Evolutionary conservation across 805 yeast genomes (phyloP).

Genomic region (Ogataea parapolymorpha): DNA sequence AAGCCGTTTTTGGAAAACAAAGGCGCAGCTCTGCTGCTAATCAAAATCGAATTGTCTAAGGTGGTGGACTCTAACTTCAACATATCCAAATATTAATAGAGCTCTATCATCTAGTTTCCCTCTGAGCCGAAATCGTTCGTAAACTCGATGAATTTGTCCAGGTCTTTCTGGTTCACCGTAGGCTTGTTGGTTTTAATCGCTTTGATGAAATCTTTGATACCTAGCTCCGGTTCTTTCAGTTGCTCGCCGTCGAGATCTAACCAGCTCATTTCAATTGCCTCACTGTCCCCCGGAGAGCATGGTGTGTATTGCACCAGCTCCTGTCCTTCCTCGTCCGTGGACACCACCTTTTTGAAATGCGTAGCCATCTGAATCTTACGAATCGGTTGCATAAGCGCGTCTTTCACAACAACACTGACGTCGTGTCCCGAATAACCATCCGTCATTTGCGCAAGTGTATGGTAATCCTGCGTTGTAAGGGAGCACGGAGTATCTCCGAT

Average conservation of each 20-base stretch:
- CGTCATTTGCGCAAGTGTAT: conserved; percentile 83
- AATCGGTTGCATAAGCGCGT: conserved; percentile 97
- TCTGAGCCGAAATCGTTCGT: conserved; percentile 97
- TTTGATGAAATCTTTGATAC: conserved; percentile 88
- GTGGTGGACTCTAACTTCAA: conserved; percentile 78
- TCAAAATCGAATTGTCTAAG: conserved; percentile 63
- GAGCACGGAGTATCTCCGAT: conserved; percentile 88
- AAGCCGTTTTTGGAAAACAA: conserved; percentile 62
- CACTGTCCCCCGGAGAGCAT: conserved; percentile 94
- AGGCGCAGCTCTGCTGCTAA: conserved; percentile 62
- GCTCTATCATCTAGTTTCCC: conserved; percentile 54
- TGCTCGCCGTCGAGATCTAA: conserved; percentile 87
- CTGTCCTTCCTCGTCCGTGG: conserved; percentile 37
- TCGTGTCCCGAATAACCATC: conserved; percentile 98
- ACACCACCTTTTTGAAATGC: conserved; percentile 69
- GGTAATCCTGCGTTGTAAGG: conserved; percentile 68
- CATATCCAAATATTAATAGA: conserved; percentile 31
- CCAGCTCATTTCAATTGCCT: conserved; percentile 90
- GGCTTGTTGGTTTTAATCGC: conserved; percentile 91
- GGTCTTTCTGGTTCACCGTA: conserved; percentile 85
- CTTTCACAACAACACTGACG: conserved; percentile 93
- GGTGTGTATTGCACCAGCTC: conserved; percentile 63
- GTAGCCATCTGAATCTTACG: conserved; percentile 94
- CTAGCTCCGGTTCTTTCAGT: conserved; percentile 82
- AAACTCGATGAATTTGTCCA: conserved; percentile 78